Evolutionary conservation across 257 asterid genomes (phyloP).

Genomic region (Datura wrightii): DNA sequence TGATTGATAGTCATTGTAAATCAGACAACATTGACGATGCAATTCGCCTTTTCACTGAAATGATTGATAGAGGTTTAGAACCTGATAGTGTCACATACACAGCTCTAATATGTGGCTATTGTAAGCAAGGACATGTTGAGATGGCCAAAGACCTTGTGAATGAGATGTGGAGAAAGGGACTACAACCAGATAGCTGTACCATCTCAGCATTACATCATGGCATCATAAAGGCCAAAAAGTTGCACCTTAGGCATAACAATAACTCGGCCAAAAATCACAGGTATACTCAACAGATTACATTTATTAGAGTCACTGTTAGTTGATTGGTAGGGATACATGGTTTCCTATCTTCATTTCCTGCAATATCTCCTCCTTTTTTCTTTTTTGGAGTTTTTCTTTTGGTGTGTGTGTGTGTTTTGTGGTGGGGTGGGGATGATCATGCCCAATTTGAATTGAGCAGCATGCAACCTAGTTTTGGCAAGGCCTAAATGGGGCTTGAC

Average conservation of each 20-base stretch:
- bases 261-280: conserved; percentile 8
- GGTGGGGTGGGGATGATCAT: background rate
- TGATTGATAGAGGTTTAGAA: conserved; percentile 64
- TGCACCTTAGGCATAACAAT: conserved; percentile 32
- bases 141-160: conserved; percentile 57
- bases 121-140: conserved; percentile 57
- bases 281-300: conserved; percentile 19
- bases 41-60: conserved; percentile 59
- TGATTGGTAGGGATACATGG: background rate
- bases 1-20: conserved; percentile 76
- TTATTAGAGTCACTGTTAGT: background rate
- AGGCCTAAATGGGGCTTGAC: background rate
- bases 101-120: conserved; percentile 74
- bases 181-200: conserved; percentile 49
- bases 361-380: background rate
- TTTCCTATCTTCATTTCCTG: background rate
- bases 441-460: background rate
- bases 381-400: background rate
- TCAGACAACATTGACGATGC: conserved; percentile 69
- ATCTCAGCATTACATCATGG: conserved; percentile 25
- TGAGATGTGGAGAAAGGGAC: conserved; percentile 63
- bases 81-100: conserved; percentile 71
- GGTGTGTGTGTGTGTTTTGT: background rate
- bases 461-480: background rate
- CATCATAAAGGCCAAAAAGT: conserved; percentile 42